Base-by-base conservation (phyloP, 495 filamentous ascomycete species). In the Monascus purpureus region DNA sequence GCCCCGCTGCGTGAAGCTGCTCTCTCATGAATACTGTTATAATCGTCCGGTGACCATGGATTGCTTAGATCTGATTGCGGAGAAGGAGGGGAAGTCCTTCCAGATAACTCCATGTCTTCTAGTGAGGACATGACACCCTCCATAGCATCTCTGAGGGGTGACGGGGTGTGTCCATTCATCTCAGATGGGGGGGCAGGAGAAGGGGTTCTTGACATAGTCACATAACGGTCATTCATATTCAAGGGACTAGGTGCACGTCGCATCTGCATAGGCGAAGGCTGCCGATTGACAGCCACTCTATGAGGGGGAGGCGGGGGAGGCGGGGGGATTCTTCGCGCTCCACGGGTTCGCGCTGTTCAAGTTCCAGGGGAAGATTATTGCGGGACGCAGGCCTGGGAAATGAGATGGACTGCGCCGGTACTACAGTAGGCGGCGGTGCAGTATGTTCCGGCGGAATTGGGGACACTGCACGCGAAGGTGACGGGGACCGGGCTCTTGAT, bases 111-210 rank as follows among this genome's bases (percentile, higher is more conserved):
- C 75, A 99, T 84, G 40, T 84, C 84, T 49, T 96, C 73, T 31
- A 99, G 57, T 19, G 90, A 93, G 37, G 86, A 85, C 75, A 96
- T 96, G 8, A 99, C 86, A 59, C 92, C 90, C 47, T 95, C 87
- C 88, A 96, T 96, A 0, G 90, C 90, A 50, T 85, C 80, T 29
- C 88, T 64, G 2, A 99, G 53, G 1, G 90, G 92, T 8, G 90
- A 94, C 3, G 90, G 90, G 0, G 90, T 97, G 40, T 84, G 67
- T 1, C 78, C 78, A 26, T 67, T 64, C 1, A 51, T 58, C 25
- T 61, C 67, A 11, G 80, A 82, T 8, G 70, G 73, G 8, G 76
- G 63, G 27, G 65, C 61, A 13, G 76, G 73, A 14, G 77, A 80
- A 11, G 72, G 70, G 9, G 67, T 70, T 39, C 73, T 59, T 13